Percentiles rank a stretch among this genome's conserved stretches.
These are phyloP conservation scores for Quercus dentata DNA, from an alignment of 306 rosid genomes.

Conservation along the genomic window DNA sequence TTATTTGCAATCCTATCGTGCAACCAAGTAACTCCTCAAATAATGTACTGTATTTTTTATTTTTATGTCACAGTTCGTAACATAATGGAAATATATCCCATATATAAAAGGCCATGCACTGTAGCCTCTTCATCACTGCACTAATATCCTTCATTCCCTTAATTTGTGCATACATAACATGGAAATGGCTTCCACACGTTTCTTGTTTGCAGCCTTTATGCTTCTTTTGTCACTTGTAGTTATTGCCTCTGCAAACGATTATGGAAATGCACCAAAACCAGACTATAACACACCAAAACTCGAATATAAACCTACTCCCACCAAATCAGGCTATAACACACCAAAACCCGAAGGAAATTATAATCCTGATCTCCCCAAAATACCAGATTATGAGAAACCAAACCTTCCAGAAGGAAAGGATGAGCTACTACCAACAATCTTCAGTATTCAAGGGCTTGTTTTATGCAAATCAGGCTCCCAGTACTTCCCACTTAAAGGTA, in stretches of 20 bases:
- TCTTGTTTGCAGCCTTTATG: neutral
- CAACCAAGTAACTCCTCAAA: slow-evolving; percentile 19
- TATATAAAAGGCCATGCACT: neutral
- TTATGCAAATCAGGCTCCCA: slow-evolving; percentile 39
- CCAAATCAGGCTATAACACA: neutral
- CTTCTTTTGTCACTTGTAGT: slow-evolving; percentile 11
- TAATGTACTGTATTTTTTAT: neutral
- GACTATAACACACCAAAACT: neutral
- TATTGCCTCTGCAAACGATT: neutral
- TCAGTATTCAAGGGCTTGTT: slow-evolving; percentile 45
- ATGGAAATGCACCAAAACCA: neutral
- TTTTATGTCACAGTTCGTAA: neutral
- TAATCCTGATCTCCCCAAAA: neutral
- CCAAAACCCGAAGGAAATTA: neutral
- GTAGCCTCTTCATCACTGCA: neutral
- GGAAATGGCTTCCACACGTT: slow-evolving; percentile 7
- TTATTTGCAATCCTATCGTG: slow-evolving; percentile 6
- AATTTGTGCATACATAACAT: neutral
- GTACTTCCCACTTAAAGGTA: slow-evolving; percentile 45
- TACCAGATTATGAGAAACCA: neutral
- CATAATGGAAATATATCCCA: too few species aligned
- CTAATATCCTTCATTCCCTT: neutral
- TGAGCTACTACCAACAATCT: slow-evolving; percentile 8
- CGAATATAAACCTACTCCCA: neutral
- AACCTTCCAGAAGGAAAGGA: neutral